Conservation (phyloP, 2,329 filamentous ascomycete species). For the Fusarium hostae region DNA sequence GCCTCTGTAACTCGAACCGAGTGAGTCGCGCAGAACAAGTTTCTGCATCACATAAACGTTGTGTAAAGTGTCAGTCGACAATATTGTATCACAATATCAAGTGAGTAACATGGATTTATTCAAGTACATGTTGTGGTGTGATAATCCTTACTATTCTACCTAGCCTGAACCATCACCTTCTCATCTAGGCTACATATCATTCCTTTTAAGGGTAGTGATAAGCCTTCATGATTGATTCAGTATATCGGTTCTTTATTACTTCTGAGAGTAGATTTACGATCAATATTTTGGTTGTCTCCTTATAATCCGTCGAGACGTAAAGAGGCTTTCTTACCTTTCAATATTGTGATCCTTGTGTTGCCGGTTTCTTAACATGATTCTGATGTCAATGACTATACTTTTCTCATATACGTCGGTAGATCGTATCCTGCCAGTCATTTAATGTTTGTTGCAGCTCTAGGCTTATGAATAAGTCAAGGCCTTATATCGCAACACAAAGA, state of each 20-base stretch:
- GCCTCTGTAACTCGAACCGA: not conserved
- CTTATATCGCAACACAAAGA: not conserved
- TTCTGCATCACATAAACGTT: slow-evolving; percentile 3
- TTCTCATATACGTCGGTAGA: not conserved
- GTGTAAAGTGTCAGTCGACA: not conserved
- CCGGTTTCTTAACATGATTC: not conserved
- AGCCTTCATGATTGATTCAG: no score
- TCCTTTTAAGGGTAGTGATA: not conserved
- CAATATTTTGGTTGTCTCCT: not conserved
- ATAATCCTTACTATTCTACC: not conserved
- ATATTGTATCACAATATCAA: not conserved
- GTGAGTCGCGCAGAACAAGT: not conserved
- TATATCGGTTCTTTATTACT: not conserved
- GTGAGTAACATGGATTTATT: not conserved
- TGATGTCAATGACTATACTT: no score
- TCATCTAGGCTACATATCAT: not conserved
- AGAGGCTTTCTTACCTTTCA: no score
- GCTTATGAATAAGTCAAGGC: not conserved
- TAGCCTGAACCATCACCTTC: not conserved
- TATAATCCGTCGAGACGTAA: no score
- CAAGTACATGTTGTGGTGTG: not conserved
- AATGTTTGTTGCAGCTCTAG: not conserved
- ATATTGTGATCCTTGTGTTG: no score
- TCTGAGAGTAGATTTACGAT: not conserved
- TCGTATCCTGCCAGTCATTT: not conserved